Base-by-base conservation (phyloP, 2,329 filamentous ascomycete genomes). In the Fusarium camptoceras region DNA sequence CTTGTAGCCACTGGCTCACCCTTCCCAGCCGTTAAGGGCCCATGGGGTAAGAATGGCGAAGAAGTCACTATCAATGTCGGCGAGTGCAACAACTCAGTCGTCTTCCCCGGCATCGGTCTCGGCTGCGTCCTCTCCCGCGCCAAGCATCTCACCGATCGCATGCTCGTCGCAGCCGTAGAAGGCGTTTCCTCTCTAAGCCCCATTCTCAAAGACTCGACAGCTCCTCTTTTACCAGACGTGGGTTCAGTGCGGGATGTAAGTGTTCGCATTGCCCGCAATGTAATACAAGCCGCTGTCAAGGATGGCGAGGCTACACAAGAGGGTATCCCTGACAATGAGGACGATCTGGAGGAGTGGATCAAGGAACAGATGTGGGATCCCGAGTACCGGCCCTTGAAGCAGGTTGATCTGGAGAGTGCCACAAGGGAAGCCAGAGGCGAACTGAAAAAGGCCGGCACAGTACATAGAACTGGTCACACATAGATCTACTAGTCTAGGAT, bases 51-150 rank as follows among this genome's bases (percentile, higher is more conserved):
- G 0, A 77, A 81, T 12, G 86, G 84, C 0, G 55, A 75, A 1
- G 83, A 86, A 10, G 63, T 84, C 3, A 78, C 79, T 66, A 82
- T 86, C 61, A 80, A 84, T 28, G 76, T 86, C 75, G 93, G 93
- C 25, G 94, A 97, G 79, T 97, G 94, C 81, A 97, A 97, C 81
- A 97, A 97, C 81, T 92, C 89, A 1, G 92, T 92, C 34, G 91
- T 91, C 18, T 97, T 97, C 78, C 94, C 94, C 0, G 93, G 93
- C 0, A 95, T 97, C 62, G 94, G 93, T 0, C 89, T 97, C 2
- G 94, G 93, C 14, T 88, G 88, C 10, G 87, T 97, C 0, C 86
- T 97, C 2, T 90, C 86, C 27, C 89, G 92, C 16, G 85, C 91
- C 5, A 85, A 82, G 15, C 84, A 89, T 1, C 80, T 97, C 28